Conservation (phyloP, 306 rosid genomes). For the Macrotyloma uniflorum region DNA sequence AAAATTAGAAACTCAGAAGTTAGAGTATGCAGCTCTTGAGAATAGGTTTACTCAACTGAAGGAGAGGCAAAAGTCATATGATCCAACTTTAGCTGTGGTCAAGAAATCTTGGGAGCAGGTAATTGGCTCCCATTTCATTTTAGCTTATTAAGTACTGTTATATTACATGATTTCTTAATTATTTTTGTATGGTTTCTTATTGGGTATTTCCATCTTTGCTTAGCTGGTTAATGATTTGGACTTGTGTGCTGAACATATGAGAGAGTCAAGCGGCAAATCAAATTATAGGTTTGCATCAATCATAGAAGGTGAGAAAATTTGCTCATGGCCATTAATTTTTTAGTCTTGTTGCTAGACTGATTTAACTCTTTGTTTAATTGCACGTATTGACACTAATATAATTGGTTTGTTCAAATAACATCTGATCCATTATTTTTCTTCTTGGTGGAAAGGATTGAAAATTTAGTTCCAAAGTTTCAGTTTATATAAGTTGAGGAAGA, state of each 20-base stretch:
- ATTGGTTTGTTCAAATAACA: constrained; percentile 4
- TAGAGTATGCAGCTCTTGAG: constrained; percentile 69
- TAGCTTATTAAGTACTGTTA: not conserved
- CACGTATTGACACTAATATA: not conserved
- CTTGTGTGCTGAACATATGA: constrained; percentile 53
- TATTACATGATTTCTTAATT: constrained; percentile 22
- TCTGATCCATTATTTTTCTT: constrained; percentile 6
- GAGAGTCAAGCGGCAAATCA: constrained; percentile 53
- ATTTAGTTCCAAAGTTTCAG: constrained; percentile 11
- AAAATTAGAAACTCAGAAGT: constrained; percentile 89
- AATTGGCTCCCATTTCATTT: constrained; percentile 26
- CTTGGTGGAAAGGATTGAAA: constrained; percentile 28
- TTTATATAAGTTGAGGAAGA: constrained; percentile 23
- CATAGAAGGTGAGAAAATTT: constrained; percentile 53
- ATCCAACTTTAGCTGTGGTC: constrained; percentile 60
- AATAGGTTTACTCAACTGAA: constrained; percentile 63
- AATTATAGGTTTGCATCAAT: constrained; percentile 42
- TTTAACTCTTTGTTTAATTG: constrained; percentile 31
- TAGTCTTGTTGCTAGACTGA: constrained; percentile 12
- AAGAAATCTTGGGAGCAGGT: constrained; percentile 85
- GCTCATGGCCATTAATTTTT: not conserved
- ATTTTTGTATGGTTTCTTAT: not conserved
- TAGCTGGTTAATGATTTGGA: constrained; percentile 81
- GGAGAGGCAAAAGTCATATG: constrained; percentile 73
- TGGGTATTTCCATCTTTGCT: constrained; percentile 35